Base-by-base conservation (phyloP, 2,329 filamentous ascomycete species). In the Berkeleyomyces basicola region DNA sequence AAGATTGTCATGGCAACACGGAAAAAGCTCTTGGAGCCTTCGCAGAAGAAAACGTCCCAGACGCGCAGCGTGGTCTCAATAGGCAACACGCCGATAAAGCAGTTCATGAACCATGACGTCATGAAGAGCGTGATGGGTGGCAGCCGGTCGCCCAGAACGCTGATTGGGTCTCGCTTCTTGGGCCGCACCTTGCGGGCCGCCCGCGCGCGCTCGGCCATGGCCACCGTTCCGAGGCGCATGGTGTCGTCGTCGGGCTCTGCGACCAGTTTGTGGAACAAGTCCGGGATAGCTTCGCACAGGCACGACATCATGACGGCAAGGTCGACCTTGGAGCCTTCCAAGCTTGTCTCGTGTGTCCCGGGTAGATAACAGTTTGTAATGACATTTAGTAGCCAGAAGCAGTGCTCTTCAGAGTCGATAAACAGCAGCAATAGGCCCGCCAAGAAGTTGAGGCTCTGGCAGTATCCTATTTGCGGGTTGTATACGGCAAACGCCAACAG, bases 41-140 rank as follows among this genome's bases (percentile, higher is more conserved):
- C 92, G 72, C 95, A 96, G 72, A 96, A 95, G 70, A 97, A 91
- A 1, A 90, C 83, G 68, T 97, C 92, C 92, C 92, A 97, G 1
- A 96, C 89, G 6, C 92, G 86, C 16, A 96, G 80, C 0, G 91
- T 92, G 16, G 87, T 90, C 74, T 97, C 92, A 66, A 95, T 90
- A 1, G 92, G 92, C 16, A 97, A 76, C 0, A 89, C 95, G 61
- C 91, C 90, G 65, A 96, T 93, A 72, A 93, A 96, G 68, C 93
- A 88, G 58, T 88, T 95, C 92, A 97, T 96, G 73, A 97, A 95
- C 92, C 92, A 97, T 3, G 91, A 88, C 7, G 91, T 96, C 73
- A 93, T 90, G 68, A 90, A 95, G 4, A 97, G 80, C 0, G 89
- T 93, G 67, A 97, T 92, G 10, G 92, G 91, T 0, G 92, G 92